Base-by-base conservation (phyloP, 441 rosid species). In the Eugenia klotzschiana region DNA sequence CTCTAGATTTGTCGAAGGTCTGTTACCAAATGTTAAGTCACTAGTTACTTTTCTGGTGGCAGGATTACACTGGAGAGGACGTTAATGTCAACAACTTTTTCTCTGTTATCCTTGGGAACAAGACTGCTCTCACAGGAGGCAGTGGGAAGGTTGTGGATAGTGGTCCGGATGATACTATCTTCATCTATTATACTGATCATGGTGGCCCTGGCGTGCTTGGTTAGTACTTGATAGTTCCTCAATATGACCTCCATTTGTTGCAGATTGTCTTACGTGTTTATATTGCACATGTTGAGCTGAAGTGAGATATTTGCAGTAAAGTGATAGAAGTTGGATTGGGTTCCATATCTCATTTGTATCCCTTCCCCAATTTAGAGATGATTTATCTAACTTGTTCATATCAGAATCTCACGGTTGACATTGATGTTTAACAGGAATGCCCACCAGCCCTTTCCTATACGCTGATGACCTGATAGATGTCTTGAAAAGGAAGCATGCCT, bases 141-240 rank as follows among this genome's bases (percentile, higher is more conserved):
- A 95, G 97, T 46, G 96, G 98, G 72, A 95, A 97, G 86, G 98
- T 95, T 81, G 91, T 97, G 49, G 93, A 93, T 88, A 97, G 96
- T 83, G 94, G 98, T 82, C 98, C 98, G 2, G 88, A 95, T 86
- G 99, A 95, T 88, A 98, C 93, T 89, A 93, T 95, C 82, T 97
- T 97, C 90, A 90, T 97, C 55, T 94, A 88, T 86, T 97, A 97
- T 52, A 82, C 92, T 22, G 99, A 97, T 84, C 99, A 97, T 85
- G 99, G 99, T 18, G 98, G 98, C 86, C 97, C 99, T 43, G 99
- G 98, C 69, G 94, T 97, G 82, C 94, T 95, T 8, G 99, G 99
- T 97, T 83, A 88, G 98, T 91, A 72, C 50, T 80, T 15, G 18
- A 40, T 55, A 29, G 16, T 52, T 29, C 25, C 56, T 49, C 3